Conservation (phyloP, 2,329 filamentous ascomycete species). For the Aspergillus neotritici region DNA sequence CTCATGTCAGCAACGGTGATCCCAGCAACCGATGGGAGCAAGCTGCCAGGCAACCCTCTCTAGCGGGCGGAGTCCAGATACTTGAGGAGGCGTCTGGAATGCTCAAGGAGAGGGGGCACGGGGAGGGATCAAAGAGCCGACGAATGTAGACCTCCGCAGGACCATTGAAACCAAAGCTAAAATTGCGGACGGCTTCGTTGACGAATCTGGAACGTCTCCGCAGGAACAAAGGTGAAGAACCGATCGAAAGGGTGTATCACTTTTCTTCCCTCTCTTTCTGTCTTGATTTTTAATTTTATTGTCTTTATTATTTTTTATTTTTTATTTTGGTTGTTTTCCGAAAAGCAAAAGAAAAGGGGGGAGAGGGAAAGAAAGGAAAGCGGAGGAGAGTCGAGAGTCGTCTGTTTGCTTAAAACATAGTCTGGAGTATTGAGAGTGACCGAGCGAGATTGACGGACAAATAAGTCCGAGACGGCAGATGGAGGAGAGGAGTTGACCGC, state of each 20-base stretch:
- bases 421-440: no score
- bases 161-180: conserved; percentile 24
- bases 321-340: no score
- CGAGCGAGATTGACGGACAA: no score
- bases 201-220: conserved; percentile 2
- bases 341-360: neutral
- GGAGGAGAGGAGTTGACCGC: conserved; percentile 3
- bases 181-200: no score
- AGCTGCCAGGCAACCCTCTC: conserved; percentile 32
- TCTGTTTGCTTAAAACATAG: no score
- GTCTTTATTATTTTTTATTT: no score
- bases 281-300: no score
- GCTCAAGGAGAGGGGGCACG: conserved; percentile 17
- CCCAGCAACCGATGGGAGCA: conserved; percentile 36
- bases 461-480: neutral
- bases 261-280: no score
- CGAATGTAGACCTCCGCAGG: conserved; percentile 19
- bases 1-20: conserved; percentile 40
- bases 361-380: conserved; percentile 1
- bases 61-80: conserved; percentile 19
- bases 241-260: neutral
- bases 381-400: neutral
- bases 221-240: conserved; percentile 6
- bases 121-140: conserved; percentile 18
- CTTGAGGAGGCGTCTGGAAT: conserved; percentile 24